phyloP scores from a whole-genome alignment of 371 early-diverging fungal genomes.

The Circinella minor region DNA sequence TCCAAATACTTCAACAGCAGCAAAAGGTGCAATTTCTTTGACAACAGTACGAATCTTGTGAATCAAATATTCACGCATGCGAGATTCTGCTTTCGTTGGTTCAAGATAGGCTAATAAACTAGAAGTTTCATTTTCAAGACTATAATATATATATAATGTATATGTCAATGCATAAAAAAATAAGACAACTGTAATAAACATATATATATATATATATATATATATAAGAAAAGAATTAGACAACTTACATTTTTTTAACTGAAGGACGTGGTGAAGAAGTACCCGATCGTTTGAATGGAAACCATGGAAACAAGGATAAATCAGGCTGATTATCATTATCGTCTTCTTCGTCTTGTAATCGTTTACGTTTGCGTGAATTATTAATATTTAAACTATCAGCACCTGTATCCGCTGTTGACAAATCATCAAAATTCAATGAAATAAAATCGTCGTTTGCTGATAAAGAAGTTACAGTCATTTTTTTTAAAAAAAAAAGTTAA shows the following conservation, averaged over 20 bases:
- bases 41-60: constrained; percentile 63
- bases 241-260: neutral
- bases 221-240: neutral
- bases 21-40: constrained; percentile 35
- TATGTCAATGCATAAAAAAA: neutral
- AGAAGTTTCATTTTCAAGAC: constrained; percentile 30
- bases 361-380: constrained; percentile 5
- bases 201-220: neutral
- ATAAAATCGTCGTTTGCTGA: constrained; percentile 13
- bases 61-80: constrained; percentile 72
- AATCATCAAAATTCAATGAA: constrained; percentile 7
- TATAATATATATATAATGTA: constrained; percentile 9
- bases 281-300: neutral
- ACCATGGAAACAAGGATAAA: constrained; percentile 1
- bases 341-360: neutral
- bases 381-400: neutral
- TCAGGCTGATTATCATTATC: neutral
- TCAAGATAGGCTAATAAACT: constrained; percentile 62
- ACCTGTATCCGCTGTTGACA: neutral
- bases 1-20: constrained; percentile 78
- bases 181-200: neutral
- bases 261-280: neutral
- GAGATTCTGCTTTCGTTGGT: constrained; percentile 81
- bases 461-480: no score
- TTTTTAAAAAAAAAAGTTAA: no score